Percentiles rank a stretch among this genome's conserved stretches.
Evolutionary conservation across 2,329 filamentous ascomycete species (phyloP).

Genomic region (Orbilia blumenaviensis): DNA sequence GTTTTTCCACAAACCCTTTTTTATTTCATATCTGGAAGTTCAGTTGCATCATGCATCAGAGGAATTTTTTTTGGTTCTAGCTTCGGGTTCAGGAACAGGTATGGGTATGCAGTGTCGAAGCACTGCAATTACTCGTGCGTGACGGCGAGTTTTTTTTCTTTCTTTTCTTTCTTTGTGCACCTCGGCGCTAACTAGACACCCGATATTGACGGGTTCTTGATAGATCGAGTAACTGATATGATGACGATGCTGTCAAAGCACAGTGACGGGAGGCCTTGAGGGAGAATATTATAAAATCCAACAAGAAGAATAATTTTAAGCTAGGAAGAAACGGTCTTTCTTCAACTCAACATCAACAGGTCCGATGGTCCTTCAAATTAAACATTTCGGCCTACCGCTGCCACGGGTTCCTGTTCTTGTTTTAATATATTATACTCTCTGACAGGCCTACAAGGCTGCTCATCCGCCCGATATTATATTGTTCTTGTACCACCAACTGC

Average conservation of each 20-base stretch:
- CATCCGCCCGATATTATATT: constrained; percentile 20
- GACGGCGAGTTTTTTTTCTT: not conserved
- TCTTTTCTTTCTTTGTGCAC: not conserved
- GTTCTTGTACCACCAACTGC: constrained; percentile 16
- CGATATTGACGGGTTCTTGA: not conserved
- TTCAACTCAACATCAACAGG: not conserved
- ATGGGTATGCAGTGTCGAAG: constrained; percentile 3
- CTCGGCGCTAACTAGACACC: not conserved
- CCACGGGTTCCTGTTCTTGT: not conserved
- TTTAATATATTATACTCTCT: not conserved
- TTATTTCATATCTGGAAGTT: constrained; percentile 24
- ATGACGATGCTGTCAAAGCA: not conserved
- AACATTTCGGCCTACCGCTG: not conserved
- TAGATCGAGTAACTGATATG: constrained; percentile 1
- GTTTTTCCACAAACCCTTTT: constrained; percentile 1
- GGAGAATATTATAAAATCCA: not conserved
- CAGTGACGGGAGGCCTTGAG: not conserved
- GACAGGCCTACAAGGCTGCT: too few species aligned
- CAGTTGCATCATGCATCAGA: constrained; percentile 7
- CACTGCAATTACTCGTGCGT: constrained; percentile 20
- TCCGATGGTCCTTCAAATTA: constrained; percentile 35
- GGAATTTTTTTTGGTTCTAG: not conserved
- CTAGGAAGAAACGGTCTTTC: not conserved
- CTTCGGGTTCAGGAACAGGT: not conserved
- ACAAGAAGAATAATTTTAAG: too few species aligned